A percentile compares a stretch with the other conserved stretches of the same genome.
These are phyloP conservation scores for Metarhizium album DNA, from an alignment of 2,329 filamentous ascomycete species.

Conservation along the genomic window DNA sequence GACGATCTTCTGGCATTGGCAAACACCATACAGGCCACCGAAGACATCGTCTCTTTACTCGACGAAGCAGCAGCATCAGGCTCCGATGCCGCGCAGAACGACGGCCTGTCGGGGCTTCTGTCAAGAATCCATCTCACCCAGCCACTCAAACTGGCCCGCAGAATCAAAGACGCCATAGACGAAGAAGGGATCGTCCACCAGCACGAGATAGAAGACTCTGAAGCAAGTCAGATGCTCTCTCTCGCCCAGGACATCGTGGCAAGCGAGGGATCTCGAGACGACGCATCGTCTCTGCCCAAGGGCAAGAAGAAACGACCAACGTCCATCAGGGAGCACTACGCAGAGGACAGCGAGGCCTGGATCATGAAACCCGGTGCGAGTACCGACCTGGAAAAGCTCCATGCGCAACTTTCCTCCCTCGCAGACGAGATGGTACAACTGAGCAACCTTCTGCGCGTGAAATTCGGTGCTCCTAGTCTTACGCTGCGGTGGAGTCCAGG, in stretches of 20 bases:
- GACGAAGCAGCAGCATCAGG: slow-evolving; percentile 11
- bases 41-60: slow-evolving; percentile 48
- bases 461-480: slow-evolving; percentile 53
- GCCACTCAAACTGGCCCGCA: slow-evolving; percentile 56
- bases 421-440: slow-evolving; percentile 49
- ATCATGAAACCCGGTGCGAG: slow-evolving; percentile 63
- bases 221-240: slow-evolving; percentile 58
- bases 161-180: slow-evolving; percentile 73
- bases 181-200: slow-evolving; percentile 80
- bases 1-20: slow-evolving; percentile 82
- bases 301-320: slow-evolving; percentile 32
- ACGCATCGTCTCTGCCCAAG: slow-evolving; percentile 44
- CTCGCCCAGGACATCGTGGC: slow-evolving; percentile 63
- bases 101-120: slow-evolving; percentile 35
- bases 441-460: slow-evolving; percentile 47
- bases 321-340: slow-evolving; percentile 46
- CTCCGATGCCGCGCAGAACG: slow-evolving; percentile 7
- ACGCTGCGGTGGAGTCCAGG: slow-evolving; percentile 78
- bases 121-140: slow-evolving; percentile 54
- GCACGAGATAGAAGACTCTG: slow-evolving; percentile 65
- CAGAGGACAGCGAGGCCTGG: slow-evolving; percentile 50
- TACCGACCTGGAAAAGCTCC: slow-evolving; percentile 50
- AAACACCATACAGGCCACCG: slow-evolving; percentile 66
- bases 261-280: slow-evolving; percentile 52
- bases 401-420: slow-evolving; percentile 53